phyloP scores from a whole-genome alignment of 345 rosid species.

The Luvunga scandens region DNA sequence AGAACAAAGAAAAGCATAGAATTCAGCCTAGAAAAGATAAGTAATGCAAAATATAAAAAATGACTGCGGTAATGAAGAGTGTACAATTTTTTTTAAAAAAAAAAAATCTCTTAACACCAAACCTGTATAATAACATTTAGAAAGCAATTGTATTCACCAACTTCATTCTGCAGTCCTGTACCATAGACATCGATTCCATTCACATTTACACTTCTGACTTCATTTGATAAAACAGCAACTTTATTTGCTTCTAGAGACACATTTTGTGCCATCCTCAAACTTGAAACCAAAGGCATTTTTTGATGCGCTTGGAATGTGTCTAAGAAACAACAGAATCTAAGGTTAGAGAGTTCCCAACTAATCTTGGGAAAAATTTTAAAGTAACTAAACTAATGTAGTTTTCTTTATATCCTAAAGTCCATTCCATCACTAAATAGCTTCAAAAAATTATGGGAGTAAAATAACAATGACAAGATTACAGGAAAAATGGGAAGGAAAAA shows the following conservation, averaged over 20 bases:
- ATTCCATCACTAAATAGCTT: background rate
- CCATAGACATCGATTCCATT: slow-evolving; percentile 53
- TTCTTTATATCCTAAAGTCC: background rate
- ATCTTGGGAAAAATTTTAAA: background rate
- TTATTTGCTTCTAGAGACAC: slow-evolving; percentile 30
- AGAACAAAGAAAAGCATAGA: slow-evolving; percentile 9
- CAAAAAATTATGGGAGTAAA: slow-evolving; percentile 1
- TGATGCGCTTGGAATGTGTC: slow-evolving; percentile 64
- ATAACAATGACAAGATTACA: background rate
- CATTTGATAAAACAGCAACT: slow-evolving; percentile 32
- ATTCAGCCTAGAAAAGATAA: slow-evolving; percentile 12
- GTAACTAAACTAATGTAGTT: slow-evolving; percentile 2
- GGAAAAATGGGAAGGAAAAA: slow-evolving; percentile 8
- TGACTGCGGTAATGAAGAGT: background rate
- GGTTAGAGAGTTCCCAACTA: slow-evolving; percentile 6
- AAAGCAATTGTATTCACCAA: slow-evolving; percentile 98
- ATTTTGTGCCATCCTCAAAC: slow-evolving; percentile 28
- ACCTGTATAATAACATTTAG: slow-evolving; percentile 98
- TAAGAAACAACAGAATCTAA: slow-evolving; percentile 33
- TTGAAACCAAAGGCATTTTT: slow-evolving; percentile 35
- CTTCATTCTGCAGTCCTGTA: slow-evolving; percentile 86
- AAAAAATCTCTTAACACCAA: background rate
- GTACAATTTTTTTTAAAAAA: too few relatives aligned
- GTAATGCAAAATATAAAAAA: background rate
- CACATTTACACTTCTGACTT: slow-evolving; percentile 26